Base-by-base conservation (phyloP, 2,329 filamentous ascomycete genomes). In the Fusarium foetens region DNA sequence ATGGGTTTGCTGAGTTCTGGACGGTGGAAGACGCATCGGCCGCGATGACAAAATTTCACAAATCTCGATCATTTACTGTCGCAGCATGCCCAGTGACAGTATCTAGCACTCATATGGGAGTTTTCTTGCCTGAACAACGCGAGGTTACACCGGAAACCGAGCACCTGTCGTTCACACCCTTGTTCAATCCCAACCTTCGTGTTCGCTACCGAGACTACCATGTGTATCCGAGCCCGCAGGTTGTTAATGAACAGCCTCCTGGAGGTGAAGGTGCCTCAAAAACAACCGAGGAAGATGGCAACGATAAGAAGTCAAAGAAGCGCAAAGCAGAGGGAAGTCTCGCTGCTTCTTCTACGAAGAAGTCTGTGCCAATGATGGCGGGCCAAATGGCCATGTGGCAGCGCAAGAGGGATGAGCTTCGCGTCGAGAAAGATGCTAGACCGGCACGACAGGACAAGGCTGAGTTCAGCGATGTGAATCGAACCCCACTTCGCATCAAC, bases 1-100 rank as follows among this genome's bases (percentile, higher is more conserved):
- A 94, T 75, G 94, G 93, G 0, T 97, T 97, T 80, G 94, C 91
- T 2, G 94, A 97, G 80, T 97, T 95, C 78, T 91, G 89, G 75
- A 92, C 89, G 1, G 84, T 94, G 23, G 90, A 92, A 79, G 93
- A 96, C 79, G 93, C 94, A 5, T 87, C 91, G 79, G 91, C 90
- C 27, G 94, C 94, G 8, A 83, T 95, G 77, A 86, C 87, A 27
- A 93, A 94, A 73, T 92, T 92, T 74, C 89, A 89, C 42, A 91
- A 90, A 38, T 89, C 91, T 33, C 89, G 93, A 16, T 92, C 90
- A 54, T 95, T 95, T 76, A 94, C 91, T 5, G 93, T 96, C 68
- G 91, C 91, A 1, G 93, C 91, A 6, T 91, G 90, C 72, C 88
- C 90, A 1, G 92, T 94, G 21, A 86, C 88, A 16, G 86, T 94